phyloP scores from a whole-genome alignment of 2,329 filamentous ascomycete species.

The Phaeomoniella chlamydospora region DNA sequence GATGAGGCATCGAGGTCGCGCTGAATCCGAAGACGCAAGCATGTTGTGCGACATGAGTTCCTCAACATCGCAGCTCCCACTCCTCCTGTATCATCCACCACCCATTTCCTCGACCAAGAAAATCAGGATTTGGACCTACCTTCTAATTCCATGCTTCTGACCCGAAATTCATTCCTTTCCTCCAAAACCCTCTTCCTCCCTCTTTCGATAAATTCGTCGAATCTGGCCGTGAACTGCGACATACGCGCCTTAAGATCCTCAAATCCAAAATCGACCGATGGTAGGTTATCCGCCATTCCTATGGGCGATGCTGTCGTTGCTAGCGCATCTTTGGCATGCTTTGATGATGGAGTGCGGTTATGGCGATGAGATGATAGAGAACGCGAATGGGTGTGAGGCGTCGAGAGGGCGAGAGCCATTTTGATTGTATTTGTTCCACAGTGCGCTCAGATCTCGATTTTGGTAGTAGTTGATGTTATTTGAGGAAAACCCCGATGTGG shows the following conservation, averaged over 20 bases:
- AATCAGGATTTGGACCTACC: no score
- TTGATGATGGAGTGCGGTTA: not conserved
- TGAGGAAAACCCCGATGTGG: no score
- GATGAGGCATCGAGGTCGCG: no score
- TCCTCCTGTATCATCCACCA: no score
- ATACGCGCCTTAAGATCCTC: slow-evolving; percentile 91
- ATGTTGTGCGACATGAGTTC: no score
- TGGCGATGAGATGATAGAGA: not conserved
- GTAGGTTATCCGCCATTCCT: slow-evolving; percentile 34
- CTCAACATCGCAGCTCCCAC: no score
- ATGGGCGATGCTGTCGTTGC: not conserved
- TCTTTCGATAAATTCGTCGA: slow-evolving; percentile 88
- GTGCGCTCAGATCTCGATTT: no score
- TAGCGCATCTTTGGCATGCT: not conserved
- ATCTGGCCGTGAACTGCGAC: slow-evolving; percentile 77
- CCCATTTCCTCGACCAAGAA: no score
- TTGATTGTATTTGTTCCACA: no score
- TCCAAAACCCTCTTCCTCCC: slow-evolving; percentile 80
- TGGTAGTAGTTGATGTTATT: not conserved
- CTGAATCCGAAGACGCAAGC: no score
- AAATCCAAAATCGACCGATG: slow-evolving; percentile 88
- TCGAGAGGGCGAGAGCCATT: not conserved
- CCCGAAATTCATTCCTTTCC: slow-evolving; percentile 85
- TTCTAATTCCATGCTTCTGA: slow-evolving; percentile 78
- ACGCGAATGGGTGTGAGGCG: not conserved